Evolutionary conservation across 352 stramenopile species (phyloP).

Genomic region (Phytophthora litchii): DNA sequence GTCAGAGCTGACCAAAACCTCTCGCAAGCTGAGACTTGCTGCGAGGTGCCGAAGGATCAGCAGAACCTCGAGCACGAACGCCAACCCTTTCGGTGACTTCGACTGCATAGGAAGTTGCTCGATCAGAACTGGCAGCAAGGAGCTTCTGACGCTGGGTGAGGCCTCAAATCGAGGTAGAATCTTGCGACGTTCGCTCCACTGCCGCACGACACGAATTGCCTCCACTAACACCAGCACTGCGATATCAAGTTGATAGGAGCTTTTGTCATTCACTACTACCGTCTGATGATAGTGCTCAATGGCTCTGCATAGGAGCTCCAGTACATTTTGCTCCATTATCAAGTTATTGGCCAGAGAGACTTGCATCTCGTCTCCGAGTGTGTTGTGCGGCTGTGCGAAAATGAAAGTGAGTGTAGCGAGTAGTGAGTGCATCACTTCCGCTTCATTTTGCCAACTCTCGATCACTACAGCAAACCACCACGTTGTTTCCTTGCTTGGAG

Average conservation of each 20-base stretch:
- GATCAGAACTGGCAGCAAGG: constrained; percentile 13
- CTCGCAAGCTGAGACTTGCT: neutral
- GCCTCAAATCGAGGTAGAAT: constrained; percentile 13
- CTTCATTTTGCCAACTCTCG: constrained; percentile 20
- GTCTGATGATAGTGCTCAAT: constrained; percentile 14
- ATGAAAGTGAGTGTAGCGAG: constrained; percentile 22
- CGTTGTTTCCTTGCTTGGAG: neutral
- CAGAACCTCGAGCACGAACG: constrained; percentile 23
- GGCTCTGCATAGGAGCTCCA: constrained; percentile 17
- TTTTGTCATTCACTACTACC: neutral
- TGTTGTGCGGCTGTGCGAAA: constrained; percentile 22
- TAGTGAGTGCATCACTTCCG: constrained; percentile 12
- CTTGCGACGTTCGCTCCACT: constrained; percentile 28
- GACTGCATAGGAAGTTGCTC: constrained; percentile 14
- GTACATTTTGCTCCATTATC: constrained; percentile 17
- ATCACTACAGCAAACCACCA: constrained; percentile 29
- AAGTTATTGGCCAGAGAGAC: constrained; percentile 13
- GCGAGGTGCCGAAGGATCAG: constrained; percentile 25
- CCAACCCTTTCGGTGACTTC: neutral
- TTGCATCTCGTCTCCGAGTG: constrained; percentile 16
- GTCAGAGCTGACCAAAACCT: constrained; percentile 2
- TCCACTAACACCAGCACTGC: constrained; percentile 24
- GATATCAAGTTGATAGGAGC: neutral
- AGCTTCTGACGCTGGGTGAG: constrained; percentile 4
- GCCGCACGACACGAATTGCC: constrained; percentile 22